A percentile compares a stretch with the other conserved stretches of the same genome.
Evolutionary conservation across 306 rosid species (phyloP).

Genomic region (Dryas alaskensis): DNA sequence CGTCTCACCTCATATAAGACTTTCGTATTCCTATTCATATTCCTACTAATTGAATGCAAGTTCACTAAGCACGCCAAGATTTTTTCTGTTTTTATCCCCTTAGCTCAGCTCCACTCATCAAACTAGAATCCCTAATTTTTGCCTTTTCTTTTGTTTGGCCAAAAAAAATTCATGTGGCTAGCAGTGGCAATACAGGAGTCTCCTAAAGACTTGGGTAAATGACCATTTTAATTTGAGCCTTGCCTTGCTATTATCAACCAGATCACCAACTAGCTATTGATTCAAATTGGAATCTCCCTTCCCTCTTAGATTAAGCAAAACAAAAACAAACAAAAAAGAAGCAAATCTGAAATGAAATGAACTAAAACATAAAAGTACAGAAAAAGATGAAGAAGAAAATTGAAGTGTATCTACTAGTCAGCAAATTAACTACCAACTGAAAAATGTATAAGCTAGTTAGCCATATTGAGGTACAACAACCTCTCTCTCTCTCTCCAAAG

Average conservation of each 20-base stretch:
- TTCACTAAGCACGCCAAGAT: too few relatives aligned
- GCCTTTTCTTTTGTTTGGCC: too few relatives aligned
- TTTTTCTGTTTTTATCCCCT: too few relatives aligned
- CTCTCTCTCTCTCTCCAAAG: background rate
- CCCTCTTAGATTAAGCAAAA: too few relatives aligned
- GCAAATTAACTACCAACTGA: background rate
- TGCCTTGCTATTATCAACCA: background rate
- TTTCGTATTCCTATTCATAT: too few relatives aligned
- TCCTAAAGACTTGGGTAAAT: background rate
- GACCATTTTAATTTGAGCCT: background rate
- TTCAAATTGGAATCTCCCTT: too few relatives aligned
- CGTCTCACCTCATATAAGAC: too few relatives aligned
- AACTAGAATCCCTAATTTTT: too few relatives aligned
- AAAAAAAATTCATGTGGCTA: too few relatives aligned
- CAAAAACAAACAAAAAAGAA: background rate
- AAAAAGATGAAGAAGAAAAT: background rate
- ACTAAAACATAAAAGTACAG: conserved; percentile 14
- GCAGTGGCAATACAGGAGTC: too few relatives aligned
- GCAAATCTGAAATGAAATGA: background rate
- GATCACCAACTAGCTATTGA: background rate
- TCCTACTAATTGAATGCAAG: too few relatives aligned
- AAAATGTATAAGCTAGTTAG: background rate
- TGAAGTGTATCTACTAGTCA: background rate
- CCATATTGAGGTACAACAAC: background rate
- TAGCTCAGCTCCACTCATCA: too few relatives aligned